Conservation (phyloP, 75 land plant species). For the Pinus albicaulis region DNA sequence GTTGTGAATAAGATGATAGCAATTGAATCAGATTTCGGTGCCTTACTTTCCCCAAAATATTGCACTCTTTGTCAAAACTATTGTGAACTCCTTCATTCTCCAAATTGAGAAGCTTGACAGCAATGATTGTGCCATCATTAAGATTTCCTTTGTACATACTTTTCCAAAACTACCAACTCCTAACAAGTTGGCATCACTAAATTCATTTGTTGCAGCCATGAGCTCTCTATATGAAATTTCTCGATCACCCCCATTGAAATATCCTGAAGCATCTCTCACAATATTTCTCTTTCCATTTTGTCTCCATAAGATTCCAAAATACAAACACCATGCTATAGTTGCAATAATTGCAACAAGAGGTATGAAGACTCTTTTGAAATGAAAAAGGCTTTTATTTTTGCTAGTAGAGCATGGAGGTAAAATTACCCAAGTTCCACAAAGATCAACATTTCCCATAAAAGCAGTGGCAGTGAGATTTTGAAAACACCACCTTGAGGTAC, state of each 20-base stretch:
- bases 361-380: too few relatives aligned
- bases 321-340: too few relatives aligned
- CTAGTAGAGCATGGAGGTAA: neutral
- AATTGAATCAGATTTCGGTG: neutral
- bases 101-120: conserved; percentile 23
- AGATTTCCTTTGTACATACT: conserved; percentile 39
- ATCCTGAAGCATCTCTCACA: neutral
- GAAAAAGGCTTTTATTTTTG: too few relatives aligned
- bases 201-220: conserved; percentile 23
- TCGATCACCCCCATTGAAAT: neutral
- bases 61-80: neutral
- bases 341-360: too few relatives aligned
- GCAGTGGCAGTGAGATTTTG: too few relatives aligned
- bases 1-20: neutral
- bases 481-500: too few relatives aligned
- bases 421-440: conserved; percentile 8
- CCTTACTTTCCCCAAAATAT: neutral
- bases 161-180: conserved; percentile 42
- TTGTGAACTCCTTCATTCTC: neutral
- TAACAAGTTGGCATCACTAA: conserved; percentile 24
- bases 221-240: conserved; percentile 24
- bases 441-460: too few relatives aligned
- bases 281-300: neutral
- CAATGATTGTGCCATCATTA: conserved; percentile 2
- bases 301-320: neutral